phyloP scores from a whole-genome alignment of 352 stramenopile genomes.

The Plasmopara muralis region DNA sequence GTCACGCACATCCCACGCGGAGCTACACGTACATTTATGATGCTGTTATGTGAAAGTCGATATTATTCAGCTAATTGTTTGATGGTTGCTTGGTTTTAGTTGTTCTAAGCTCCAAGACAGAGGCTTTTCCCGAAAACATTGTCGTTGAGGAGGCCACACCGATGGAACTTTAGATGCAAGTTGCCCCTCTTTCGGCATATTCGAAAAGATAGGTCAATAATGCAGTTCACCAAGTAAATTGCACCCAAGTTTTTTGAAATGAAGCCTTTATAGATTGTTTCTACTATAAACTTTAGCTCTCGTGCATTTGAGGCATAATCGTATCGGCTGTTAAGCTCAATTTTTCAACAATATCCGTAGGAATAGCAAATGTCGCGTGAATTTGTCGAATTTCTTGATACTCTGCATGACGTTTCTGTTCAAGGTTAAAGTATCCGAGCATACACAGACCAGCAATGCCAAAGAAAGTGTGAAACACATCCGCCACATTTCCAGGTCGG shows the following conservation, averaged over 20 bases:
- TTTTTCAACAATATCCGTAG: conserved; percentile 85
- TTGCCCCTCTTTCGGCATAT: conserved; percentile 12
- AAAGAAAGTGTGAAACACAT: conserved; percentile 99
- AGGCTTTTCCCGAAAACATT: conserved; percentile 51
- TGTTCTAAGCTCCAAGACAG: conserved; percentile 67
- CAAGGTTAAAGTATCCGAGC: conserved; percentile 88
- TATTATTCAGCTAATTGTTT: conserved; percentile 1
- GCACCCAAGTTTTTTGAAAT: conserved; percentile 7
- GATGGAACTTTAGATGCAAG: conserved; percentile 64
- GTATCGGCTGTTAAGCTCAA: conserved; percentile 81
- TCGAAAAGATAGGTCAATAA: conserved; percentile 11
- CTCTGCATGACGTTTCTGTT: conserved; percentile 43
- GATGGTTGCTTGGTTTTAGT: conserved; percentile 22
- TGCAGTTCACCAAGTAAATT: conserved; percentile 22
- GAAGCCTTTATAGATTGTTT: not conserved
- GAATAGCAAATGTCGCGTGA: conserved; percentile 94
- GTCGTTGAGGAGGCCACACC: conserved; percentile 67
- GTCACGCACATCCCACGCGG: conserved; percentile 77
- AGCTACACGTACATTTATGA: conserved; percentile 56
- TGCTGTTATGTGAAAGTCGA: not conserved
- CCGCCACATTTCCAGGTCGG: conserved; percentile 92
- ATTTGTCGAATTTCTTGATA: conserved; percentile 80
- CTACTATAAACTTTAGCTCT: conserved; percentile 9
- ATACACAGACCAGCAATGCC: conserved; percentile 93
- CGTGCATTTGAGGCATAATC: conserved; percentile 20